phyloP scores from a whole-genome alignment of 805 yeast species.

The Brettanomyces nanus region DNA sequence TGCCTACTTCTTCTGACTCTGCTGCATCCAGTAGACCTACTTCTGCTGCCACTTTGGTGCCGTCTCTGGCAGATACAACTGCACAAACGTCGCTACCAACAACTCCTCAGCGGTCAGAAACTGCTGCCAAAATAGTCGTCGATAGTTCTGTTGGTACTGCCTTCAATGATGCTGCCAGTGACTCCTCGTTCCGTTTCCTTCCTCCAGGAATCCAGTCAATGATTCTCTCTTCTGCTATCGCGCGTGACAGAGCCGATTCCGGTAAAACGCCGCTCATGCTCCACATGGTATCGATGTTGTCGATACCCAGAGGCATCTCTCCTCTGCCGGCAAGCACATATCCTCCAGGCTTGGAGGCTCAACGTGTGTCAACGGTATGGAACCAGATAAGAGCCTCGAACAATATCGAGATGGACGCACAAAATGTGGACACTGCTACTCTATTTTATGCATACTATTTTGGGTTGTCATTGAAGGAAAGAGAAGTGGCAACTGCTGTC shows the following conservation, averaged over 20 bases:
- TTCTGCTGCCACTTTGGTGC: conserved; percentile 4
- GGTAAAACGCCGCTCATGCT: conserved; percentile 9
- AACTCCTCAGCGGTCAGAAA: background rate
- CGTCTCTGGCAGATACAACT: conserved; percentile 1
- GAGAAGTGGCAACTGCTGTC: conserved; percentile 27
- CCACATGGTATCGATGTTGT: conserved; percentile 18
- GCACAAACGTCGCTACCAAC: conserved; percentile 1
- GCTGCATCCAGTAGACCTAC: conserved; percentile 2
- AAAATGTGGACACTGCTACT: conserved; percentile 26
- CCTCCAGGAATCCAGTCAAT: conserved; percentile 29
- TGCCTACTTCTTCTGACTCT: conserved; percentile 5
- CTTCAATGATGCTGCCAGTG: conserved; percentile 15
- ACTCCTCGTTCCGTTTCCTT: conserved; percentile 23
- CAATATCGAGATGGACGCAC: conserved; percentile 20
- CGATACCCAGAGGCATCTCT: conserved; percentile 20
- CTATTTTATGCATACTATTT: conserved; percentile 37
- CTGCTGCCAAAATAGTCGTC: background rate
- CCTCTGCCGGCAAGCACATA: conserved; percentile 18
- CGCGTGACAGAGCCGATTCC: conserved; percentile 13
- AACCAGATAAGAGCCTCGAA: conserved; percentile 17
- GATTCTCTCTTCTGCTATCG: conserved; percentile 21
- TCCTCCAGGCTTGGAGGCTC: conserved; percentile 28
- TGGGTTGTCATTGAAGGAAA: conserved; percentile 33
- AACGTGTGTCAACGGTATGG: conserved; percentile 26
- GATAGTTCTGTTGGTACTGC: conserved; percentile 1